A percentile compares a stretch with the other conserved stretches of the same genome.
phyloP scores from a whole-genome alignment of 2,329 filamentous ascomycete genomes.

The Pestalotiopsis sp. region DNA sequence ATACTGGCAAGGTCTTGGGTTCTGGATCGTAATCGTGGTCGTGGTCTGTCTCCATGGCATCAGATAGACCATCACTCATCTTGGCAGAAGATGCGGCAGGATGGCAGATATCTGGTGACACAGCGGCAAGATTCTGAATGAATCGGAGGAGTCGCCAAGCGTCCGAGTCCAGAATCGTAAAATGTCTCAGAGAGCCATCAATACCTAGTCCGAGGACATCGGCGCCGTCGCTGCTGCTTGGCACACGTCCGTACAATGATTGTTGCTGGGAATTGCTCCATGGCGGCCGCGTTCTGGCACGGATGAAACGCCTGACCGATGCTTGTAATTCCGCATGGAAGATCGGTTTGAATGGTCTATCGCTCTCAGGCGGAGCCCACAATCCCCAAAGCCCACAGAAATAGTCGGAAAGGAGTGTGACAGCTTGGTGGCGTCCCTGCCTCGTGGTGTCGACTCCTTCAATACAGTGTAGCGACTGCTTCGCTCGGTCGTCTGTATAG shows the following conservation, averaged over 20 bases:
- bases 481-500: constrained; percentile 48
- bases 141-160: constrained; percentile 73
- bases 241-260: constrained; percentile 44
- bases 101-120: constrained; percentile 50
- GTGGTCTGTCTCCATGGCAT: background rate
- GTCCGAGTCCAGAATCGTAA: constrained; percentile 64
- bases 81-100: constrained; percentile 37
- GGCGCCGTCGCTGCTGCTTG: constrained; percentile 44
- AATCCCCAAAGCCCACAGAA: constrained; percentile 50
- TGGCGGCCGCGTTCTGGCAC: constrained; percentile 52
- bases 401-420: constrained; percentile 52
- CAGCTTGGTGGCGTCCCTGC: constrained; percentile 33
- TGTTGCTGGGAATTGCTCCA: constrained; percentile 44
- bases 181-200: constrained; percentile 70
- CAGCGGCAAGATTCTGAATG: constrained; percentile 68
- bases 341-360: constrained; percentile 46
- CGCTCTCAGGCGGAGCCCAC: constrained; percentile 49
- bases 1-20: constrained; percentile 41
- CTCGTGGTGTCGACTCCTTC: constrained; percentile 36
- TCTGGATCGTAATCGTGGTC: constrained; percentile 33
- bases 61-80: background rate
- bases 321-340: constrained; percentile 60
- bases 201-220: constrained; percentile 68
- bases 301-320: constrained; percentile 59
- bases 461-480: constrained; percentile 48